A percentile compares a stretch with the other conserved stretches of the same genome.
Evolutionary conservation across 352 stramenopile genomes (phyloP).

Genomic region (Phytophthora tentaculata): DNA sequence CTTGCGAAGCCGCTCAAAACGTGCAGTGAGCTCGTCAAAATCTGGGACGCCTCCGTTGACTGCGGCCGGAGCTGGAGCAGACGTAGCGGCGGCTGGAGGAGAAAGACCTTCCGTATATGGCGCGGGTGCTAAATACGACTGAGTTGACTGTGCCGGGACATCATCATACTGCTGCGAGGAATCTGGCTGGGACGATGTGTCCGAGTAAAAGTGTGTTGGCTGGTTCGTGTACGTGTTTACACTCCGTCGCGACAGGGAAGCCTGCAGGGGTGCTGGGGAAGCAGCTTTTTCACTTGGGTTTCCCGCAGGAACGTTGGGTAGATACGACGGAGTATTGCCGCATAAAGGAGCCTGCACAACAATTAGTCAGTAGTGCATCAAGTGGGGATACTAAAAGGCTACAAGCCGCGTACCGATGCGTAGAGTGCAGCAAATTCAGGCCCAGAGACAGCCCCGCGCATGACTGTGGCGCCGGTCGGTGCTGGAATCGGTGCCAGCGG

Average conservation of each 20-base stretch:
- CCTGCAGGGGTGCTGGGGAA: constrained; percentile 19
- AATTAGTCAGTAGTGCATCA: background rate
- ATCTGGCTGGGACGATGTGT: constrained; percentile 16
- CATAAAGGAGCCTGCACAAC: constrained; percentile 47
- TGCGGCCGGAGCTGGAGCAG: constrained; percentile 13
- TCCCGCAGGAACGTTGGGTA: constrained; percentile 48
- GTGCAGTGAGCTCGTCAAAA: constrained; percentile 94
- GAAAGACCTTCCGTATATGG: constrained; percentile 16
- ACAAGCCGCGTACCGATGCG: constrained; percentile 48
- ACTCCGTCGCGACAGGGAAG: constrained; percentile 42
- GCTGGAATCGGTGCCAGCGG: constrained; percentile 89
- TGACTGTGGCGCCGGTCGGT: constrained; percentile 87
- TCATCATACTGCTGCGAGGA: constrained; percentile 24
- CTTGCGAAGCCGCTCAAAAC: constrained; percentile 91
- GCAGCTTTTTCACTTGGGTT: constrained; percentile 27
- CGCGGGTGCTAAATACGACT: constrained; percentile 17
- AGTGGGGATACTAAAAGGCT: background rate
- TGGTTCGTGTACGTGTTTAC: constrained; percentile 50
- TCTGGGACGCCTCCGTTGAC: constrained; percentile 65
- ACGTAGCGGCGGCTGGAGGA: constrained; percentile 6
- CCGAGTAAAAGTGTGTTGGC: constrained; percentile 44
- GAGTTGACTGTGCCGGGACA: constrained; percentile 5
- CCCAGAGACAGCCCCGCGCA: constrained; percentile 80
- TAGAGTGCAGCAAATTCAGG: constrained; percentile 82
- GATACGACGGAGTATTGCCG: constrained; percentile 48